phyloP scores from a whole-genome alignment of 371 early-diverging fungal genomes.

The Basidiobolus meristosporus region DNA sequence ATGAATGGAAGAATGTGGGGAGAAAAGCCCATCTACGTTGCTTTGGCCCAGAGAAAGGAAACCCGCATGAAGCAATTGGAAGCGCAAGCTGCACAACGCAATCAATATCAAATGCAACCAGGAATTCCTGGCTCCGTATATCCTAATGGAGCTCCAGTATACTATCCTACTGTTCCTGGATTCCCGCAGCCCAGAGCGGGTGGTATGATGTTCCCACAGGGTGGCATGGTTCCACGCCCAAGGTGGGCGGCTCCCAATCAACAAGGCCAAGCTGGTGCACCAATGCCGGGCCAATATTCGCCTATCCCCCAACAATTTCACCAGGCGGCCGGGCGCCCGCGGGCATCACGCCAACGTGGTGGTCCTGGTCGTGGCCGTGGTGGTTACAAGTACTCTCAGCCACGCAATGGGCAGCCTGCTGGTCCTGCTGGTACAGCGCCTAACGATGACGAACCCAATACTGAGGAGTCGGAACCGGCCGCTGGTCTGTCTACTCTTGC shows the following conservation, averaged over 20 bases:
- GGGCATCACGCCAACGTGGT: not conserved
- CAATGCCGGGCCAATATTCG: conserved; percentile 22
- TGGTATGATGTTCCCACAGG: conserved; percentile 50
- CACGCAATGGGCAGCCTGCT: conserved; percentile 11
- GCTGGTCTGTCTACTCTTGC: conserved; percentile 41
- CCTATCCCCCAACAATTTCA: conserved; percentile 14
- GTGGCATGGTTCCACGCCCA: conserved; percentile 48
- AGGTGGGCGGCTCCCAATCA: conserved; percentile 50
- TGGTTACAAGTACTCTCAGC: conserved; percentile 7
- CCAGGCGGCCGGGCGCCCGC: not conserved
- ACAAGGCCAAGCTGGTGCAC: conserved; percentile 18
- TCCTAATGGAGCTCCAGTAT: conserved; percentile 6
- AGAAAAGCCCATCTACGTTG: conserved; percentile 93
- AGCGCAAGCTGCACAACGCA: conserved; percentile 85
- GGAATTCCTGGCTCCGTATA: conserved; percentile 13
- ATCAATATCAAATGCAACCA: conserved; percentile 50
- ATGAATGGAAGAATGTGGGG: conserved; percentile 85
- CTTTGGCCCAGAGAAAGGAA: conserved; percentile 94
- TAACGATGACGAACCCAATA: conserved; percentile 28
- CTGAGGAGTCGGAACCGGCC: conserved; percentile 9
- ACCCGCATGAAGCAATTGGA: conserved; percentile 82
- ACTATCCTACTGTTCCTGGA: conserved; percentile 16
- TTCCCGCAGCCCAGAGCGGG: conserved; percentile 41
- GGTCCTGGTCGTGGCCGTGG: conserved; percentile 2
- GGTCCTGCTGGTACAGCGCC: conserved; percentile 11